Evolutionary conservation across 345 rosid species (phyloP).

Genomic region (Syzygium aromaticum): DNA sequence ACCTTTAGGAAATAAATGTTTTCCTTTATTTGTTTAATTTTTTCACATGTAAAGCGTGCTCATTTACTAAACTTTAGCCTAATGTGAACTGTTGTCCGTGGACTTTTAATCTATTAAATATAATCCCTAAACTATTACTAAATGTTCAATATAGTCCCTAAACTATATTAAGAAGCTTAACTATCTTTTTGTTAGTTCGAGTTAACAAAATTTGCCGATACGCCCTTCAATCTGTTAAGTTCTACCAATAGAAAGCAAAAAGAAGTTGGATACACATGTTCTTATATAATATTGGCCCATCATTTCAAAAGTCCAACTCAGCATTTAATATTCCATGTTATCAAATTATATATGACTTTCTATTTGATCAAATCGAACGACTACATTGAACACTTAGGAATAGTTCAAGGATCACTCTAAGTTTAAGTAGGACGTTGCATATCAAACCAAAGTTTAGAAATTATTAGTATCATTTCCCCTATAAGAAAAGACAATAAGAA

Average conservation of each 20-base stretch:
- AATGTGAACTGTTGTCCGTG: too few relatives aligned
- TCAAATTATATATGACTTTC: background rate
- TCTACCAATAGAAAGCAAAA: background rate
- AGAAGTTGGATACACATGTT: background rate
- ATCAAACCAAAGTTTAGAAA: too few relatives aligned
- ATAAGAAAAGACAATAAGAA: background rate
- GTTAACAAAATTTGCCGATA: background rate
- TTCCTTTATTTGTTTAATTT: background rate
- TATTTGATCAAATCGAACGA: rapidly evolving
- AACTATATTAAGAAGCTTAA: background rate
- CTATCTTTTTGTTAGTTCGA: background rate
- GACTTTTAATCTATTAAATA: background rate
- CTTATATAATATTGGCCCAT: background rate
- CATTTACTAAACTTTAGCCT: background rate
- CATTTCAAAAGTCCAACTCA: background rate
- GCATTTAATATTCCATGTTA: background rate
- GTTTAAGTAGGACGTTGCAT: background rate
- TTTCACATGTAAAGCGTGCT: background rate
- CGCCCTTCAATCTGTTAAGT: background rate
- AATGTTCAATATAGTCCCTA: background rate
- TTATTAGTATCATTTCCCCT: background rate
- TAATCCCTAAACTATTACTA: background rate
- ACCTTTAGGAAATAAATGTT: background rate
- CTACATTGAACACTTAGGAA: background rate
- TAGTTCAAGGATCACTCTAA: rapidly evolving